These are phyloP conservation scores for Umbelopsis isabellina DNA, from an alignment of 192 early-diverging fungal species.

Conservation along the genomic window DNA sequence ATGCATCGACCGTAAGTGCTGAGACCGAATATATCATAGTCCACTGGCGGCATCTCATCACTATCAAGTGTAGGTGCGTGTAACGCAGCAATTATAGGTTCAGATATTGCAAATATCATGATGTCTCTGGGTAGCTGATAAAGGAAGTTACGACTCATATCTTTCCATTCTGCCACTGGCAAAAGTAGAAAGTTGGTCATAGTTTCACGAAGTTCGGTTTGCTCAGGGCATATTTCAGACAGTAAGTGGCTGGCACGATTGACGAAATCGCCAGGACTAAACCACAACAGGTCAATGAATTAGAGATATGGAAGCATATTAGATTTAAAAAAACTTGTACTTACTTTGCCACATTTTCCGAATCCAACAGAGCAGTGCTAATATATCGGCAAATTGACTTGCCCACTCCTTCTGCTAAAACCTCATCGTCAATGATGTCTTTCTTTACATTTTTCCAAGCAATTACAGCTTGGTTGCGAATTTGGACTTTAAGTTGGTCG, in stretches of 20 bases:
- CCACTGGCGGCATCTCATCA: slow-evolving; percentile 29
- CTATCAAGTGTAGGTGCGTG: slow-evolving; percentile 15
- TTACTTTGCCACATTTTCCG: not conserved
- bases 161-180: not conserved
- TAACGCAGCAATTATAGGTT: slow-evolving; percentile 20
- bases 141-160: not conserved
- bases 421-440: not conserved
- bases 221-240: slow-evolving; percentile 12
- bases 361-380: not conserved
- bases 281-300: not conserved
- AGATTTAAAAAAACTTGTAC: not conserved
- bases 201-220: not conserved
- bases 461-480: not conserved
- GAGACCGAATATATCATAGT: slow-evolving; percentile 55
- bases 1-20: slow-evolving; percentile 50
- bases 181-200: not conserved
- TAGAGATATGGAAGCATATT: too few relatives aligned
- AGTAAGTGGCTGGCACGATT: slow-evolving; percentile 40
- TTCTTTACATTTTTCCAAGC: not conserved
- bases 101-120: slow-evolving; percentile 14
- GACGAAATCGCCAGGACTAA: slow-evolving; percentile 53
- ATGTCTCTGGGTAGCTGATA: not conserved
- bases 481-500: not conserved
- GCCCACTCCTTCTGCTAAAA: not conserved
- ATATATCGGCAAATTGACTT: not conserved